These are phyloP conservation scores for Thymus quinquecostatus DNA, from an alignment of 257 asterid species.

Conservation along the genomic window DNA sequence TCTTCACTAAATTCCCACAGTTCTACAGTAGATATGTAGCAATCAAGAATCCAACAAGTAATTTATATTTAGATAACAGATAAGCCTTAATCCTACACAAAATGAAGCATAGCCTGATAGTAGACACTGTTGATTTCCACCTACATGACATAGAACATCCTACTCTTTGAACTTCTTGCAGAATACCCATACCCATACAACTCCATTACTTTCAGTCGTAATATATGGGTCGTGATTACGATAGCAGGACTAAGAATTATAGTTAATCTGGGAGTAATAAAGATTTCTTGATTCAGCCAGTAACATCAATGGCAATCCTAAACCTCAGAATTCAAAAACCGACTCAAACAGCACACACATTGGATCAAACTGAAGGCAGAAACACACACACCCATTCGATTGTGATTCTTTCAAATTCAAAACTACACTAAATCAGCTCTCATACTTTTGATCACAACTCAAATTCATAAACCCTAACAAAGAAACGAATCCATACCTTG, in stretches of 20 bases:
- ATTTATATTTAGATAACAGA: background rate
- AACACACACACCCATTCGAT: background rate
- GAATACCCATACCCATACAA: background rate
- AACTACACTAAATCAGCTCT: background rate
- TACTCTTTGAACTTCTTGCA: background rate
- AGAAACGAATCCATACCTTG: conserved; percentile 45
- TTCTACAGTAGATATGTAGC: background rate
- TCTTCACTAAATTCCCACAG: background rate
- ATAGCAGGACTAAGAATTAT: background rate
- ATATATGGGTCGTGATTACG: background rate
- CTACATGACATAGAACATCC: background rate
- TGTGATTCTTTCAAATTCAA: background rate
- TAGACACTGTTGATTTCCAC: background rate
- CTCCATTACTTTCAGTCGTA: background rate
- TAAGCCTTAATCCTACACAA: background rate
- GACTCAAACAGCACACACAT: no score
- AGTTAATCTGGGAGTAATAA: background rate
- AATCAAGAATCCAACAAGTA: conserved; percentile 3
- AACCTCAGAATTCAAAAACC: background rate
- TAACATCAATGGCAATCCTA: conserved; percentile 12
- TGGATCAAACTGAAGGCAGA: no score
- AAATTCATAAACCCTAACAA: background rate
- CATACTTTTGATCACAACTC: background rate
- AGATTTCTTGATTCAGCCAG: conserved; percentile 13
- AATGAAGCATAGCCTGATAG: background rate